Evolutionary conservation across 2,329 filamentous ascomycete species (phyloP), one percentile per base, ranked within the genome.

Genomic region (Microcera coccophila): DNA sequence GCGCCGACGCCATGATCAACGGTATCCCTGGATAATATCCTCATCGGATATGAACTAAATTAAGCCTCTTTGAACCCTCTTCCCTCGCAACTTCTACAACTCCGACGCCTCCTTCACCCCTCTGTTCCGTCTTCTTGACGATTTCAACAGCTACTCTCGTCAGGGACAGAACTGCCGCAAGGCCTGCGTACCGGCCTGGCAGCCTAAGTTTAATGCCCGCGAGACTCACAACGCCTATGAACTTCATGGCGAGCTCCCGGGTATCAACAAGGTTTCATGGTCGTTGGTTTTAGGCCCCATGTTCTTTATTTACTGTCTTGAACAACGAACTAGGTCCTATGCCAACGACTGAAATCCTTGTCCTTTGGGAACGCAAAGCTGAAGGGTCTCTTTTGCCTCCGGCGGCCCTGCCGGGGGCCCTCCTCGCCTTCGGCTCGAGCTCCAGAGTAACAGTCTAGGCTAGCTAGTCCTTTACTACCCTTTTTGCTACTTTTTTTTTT

Each of bases 221-320:
- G 85, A 90, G 68, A 74, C 74, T 3, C 74, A 77, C 44, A 67
- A 77, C 10, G 62, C 69, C 44, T 90, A 87, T 61, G 80, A 89
- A 65, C 78, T 90, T 11, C 80, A 89, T 55, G 86, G 85, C 55
- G 85, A 90, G 64, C 78, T 90, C 1, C 82, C 85, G 0, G 86
- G 86, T 36, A 72, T 88, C 53, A 76, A 79, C 49, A 84, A 86
- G 65, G 79, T n/a, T n/a, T n/a, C n/a, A n/a, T n/a, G n/a, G n/a
- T n/a, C n/a, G n/a, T n/a, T n/a, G n/a, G n/a, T n/a, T n/a, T n/a
- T n/a, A n/a, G n/a, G n/a, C n/a, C n/a, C n/a, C n/a, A n/a, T n/a
- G n/a, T n/a, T n/a, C n/a, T n/a, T n/a, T n/a, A n/a, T n/a, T n/a
- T n/a, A n/a, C n/a, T n/a, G n/a, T n/a, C n/a, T n/a, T n/a, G n/a